Conservation (phyloP, 352 stramenopile genomes). For the Globisporangium apiculatum region DNA sequence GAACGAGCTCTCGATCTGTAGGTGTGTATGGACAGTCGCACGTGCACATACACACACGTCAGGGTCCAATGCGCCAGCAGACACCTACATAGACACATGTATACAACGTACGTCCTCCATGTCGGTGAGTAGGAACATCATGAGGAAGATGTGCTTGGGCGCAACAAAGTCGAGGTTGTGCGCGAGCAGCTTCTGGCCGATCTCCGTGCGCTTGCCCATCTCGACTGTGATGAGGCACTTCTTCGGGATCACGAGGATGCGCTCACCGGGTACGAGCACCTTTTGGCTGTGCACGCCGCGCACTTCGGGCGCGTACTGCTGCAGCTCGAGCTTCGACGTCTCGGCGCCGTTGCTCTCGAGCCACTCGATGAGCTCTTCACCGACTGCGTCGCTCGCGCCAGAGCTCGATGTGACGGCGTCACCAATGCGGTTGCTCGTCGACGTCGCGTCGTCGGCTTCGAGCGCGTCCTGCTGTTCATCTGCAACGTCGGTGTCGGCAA, state of each 20-base stretch:
- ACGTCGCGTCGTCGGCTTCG: neutral
- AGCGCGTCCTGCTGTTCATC: neutral
- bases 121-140: slow-evolving; percentile 98
- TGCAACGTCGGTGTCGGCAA: neutral
- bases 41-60: neutral
- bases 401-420: slow-evolving; percentile 12
- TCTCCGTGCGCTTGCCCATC: slow-evolving; percentile 97
- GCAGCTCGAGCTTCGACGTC: slow-evolving; percentile 66
- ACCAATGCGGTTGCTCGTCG: slow-evolving; percentile 8
- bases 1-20: slow-evolving; percentile 67
- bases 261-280: slow-evolving; percentile 80
- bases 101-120: slow-evolving; percentile 75
- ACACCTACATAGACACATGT: neutral
- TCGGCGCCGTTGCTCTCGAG: slow-evolving; percentile 66
- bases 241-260: slow-evolving; percentile 89
- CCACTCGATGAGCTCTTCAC: slow-evolving; percentile 69
- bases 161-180: slow-evolving; percentile 95
- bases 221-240: slow-evolving; percentile 98
- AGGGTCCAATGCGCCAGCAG: too few relatives aligned
- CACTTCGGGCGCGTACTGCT: slow-evolving; percentile 90
- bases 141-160: slow-evolving; percentile 99
- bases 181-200: slow-evolving; percentile 91
- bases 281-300: slow-evolving; percentile 89
- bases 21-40: neutral
- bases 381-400: slow-evolving; percentile 29